Conservation (phyloP, 2,329 filamentous ascomycete genomes). For the Didymella keratinophila region DNA sequence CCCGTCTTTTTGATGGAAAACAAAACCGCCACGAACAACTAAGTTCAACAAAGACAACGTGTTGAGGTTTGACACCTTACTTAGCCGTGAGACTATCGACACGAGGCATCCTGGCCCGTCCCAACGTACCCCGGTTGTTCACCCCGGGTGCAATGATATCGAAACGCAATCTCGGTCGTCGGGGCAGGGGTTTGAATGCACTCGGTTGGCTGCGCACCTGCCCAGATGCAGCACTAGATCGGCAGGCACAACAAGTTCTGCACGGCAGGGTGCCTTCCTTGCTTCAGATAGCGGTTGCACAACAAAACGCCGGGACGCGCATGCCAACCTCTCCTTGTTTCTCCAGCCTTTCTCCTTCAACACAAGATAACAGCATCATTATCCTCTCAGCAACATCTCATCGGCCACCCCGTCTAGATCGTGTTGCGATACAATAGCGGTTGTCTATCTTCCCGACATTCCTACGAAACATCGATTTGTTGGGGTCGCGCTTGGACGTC, state of each 20-base stretch:
- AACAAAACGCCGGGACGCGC: constrained; percentile 26
- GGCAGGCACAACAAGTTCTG: constrained; percentile 27
- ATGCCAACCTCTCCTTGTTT: constrained; percentile 26
- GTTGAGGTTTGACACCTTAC: constrained; percentile 6
- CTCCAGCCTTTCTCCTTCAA: constrained; percentile 17
- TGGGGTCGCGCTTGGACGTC: constrained; percentile 15
- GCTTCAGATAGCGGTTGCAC: constrained; percentile 27
- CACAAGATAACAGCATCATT: constrained; percentile 8
- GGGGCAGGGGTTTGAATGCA: constrained; percentile 12
- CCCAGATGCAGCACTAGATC: constrained; percentile 21
- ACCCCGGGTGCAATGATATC: constrained; percentile 18
- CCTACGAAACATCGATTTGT: constrained; percentile 10
- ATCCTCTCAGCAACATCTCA: constrained; percentile 1
- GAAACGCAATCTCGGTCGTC: constrained; percentile 21
- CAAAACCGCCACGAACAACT: constrained; percentile 2
- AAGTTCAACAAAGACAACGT: constrained; percentile 17
- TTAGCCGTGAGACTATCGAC: constrained; percentile 5
- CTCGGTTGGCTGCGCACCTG: constrained; percentile 20
- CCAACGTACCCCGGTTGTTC: constrained; percentile 9
- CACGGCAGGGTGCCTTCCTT: constrained; percentile 24
- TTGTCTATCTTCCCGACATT: not conserved
- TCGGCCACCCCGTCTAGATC: not conserved
- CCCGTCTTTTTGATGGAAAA: constrained; percentile 2
- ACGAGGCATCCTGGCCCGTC: constrained; percentile 8
- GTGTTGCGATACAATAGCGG: not conserved